Evolutionary conservation across 2,329 filamentous ascomycete species (phyloP).

Genomic region (Xylariales sp.): DNA sequence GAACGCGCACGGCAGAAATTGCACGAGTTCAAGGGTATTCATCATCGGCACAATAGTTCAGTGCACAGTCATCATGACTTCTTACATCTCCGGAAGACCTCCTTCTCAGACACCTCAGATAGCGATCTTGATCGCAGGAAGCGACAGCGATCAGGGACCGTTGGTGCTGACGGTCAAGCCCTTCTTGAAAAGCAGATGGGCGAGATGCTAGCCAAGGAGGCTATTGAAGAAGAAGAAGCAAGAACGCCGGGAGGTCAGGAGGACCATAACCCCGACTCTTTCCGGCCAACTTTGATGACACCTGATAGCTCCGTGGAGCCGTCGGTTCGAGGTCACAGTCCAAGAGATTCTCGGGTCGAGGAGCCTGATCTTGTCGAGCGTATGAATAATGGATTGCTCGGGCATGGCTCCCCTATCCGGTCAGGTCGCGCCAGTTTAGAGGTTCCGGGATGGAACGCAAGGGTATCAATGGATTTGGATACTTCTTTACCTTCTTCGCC

Average conservation of each 20-base stretch:
- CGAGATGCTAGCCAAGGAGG: conserved; percentile 54
- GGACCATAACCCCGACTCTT: conserved; percentile 27
- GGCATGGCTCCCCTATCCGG: conserved; percentile 23
- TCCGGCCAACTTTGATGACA: conserved; percentile 24
- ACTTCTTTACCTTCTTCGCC: conserved; percentile 48
- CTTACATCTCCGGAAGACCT: conserved; percentile 46
- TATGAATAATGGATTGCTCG: conserved; percentile 9
- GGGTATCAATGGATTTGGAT: conserved; percentile 38
- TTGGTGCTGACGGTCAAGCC: conserved; percentile 45
- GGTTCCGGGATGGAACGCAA: conserved; percentile 33
- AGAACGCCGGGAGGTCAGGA: conserved; percentile 24
- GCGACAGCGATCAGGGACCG: conserved; percentile 39
- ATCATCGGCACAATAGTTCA: conserved; percentile 49
- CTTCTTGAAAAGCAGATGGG: conserved; percentile 59
- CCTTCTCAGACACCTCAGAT: conserved; percentile 57
- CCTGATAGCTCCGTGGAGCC: conserved; percentile 15
- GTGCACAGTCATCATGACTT: conserved; percentile 48
- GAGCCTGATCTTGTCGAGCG: conserved; percentile 13
- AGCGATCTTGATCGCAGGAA: conserved; percentile 45
- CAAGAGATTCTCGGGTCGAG: conserved; percentile 15
- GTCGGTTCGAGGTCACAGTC: conserved; percentile 9
- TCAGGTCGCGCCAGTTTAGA: conserved; percentile 43
- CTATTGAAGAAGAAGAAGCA: conserved; percentile 32
- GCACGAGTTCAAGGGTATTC: conserved; percentile 50
- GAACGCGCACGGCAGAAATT: conserved; percentile 59